These are phyloP conservation scores for Citrus cavaleriei DNA, from an alignment of 345 rosid genomes.

Conservation along the genomic window DNA sequence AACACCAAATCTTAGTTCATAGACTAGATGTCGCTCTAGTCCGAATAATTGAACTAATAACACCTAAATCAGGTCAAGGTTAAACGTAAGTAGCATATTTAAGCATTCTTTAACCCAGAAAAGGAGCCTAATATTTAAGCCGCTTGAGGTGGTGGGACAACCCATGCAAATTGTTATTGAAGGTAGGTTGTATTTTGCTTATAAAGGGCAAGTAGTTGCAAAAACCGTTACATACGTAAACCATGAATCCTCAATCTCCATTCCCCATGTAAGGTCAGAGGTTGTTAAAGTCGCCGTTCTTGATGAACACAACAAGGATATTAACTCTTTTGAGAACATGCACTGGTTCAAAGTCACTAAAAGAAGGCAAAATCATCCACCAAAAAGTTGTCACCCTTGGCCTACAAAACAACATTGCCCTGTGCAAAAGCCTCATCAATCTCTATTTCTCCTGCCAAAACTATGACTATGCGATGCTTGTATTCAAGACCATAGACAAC, in stretches of 20 bases:
- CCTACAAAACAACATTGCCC: constrained; percentile 33
- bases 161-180: no score
- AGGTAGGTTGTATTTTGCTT: no score
- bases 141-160: no score
- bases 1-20: no score
- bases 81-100: no score
- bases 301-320: constrained; percentile 35
- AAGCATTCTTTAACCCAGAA: no score
- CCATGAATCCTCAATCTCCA: neutral
- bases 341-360: constrained; percentile 26
- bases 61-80: no score
- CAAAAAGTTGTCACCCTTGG: constrained; percentile 50
- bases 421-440: constrained; percentile 53
- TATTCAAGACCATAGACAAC: constrained; percentile 29
- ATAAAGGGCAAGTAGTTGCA: no score
- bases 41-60: no score
- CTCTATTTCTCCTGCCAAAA: constrained; percentile 50
- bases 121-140: no score
- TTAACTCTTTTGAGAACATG: constrained; percentile 34
- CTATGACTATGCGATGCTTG: constrained; percentile 37
- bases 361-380: constrained; percentile 46
- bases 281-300: neutral
- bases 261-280: neutral
- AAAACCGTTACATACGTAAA: no score
- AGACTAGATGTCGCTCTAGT: no score